Evolutionary conservation across 129 eudicot species (phyloP), one percentile per base, ranked within the genome.

Genomic region (Heracleum sosnowskyi): DNA sequence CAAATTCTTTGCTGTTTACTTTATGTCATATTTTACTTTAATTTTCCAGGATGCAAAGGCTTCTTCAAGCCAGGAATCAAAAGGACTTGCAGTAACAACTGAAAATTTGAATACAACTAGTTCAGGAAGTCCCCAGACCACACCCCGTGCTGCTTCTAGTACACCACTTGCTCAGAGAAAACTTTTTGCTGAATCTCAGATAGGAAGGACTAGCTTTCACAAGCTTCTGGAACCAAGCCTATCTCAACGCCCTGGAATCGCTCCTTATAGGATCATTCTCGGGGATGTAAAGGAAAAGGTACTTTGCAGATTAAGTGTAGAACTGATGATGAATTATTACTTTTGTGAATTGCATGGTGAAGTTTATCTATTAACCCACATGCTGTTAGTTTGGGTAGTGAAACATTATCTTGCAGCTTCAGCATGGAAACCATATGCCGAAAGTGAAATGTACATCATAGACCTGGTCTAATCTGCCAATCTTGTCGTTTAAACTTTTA

Each of bases 261-360:
- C 97, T 81, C 96, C 98, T 77, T 91, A 91, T 77, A 91, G 98
- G 70, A 73, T 86, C 87, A 93, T 95, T 87, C 94, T 95, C 26
- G 98, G 98, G 81, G 86, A 91, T 81, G 86, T 95, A 29, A 95
- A 90, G 84, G 96, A 95, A 76, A 95, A 90, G 98, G 98, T 95
- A 88, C 69, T 66, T 72, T 0, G 45, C n/a, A 9, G 74, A 31
- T 66, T 66, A 42, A 42, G 29, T 20, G 24, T 22, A 53, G 46
- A 33, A 42, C 64, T 28, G 15, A n/a, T 28, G 40, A 33, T 37
- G 31, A 26, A 22, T 22, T 5, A 46, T 17, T 46, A 49, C 44
- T 66, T n/a, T 42, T 68, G 76, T 29, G 68, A 17, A 44, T 63
- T 35, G 26, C 34, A 66, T 63, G 46, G 60, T 42, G 35, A 39